phyloP scores from a whole-genome alignment of 805 yeast genomes.

The Lipomyces orientalis region DNA sequence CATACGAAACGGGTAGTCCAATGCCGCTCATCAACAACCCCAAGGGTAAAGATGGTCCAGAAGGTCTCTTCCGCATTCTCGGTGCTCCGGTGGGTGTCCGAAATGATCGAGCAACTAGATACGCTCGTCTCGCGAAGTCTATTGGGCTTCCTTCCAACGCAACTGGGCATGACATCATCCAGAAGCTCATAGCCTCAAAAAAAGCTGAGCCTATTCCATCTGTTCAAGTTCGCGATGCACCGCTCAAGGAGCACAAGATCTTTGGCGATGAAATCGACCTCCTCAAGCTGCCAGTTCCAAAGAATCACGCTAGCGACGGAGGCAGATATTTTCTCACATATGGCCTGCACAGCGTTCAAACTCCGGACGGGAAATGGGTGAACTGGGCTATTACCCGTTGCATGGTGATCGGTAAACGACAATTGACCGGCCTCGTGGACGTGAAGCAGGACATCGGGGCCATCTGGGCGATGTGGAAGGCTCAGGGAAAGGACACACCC shows the following conservation, averaged over 20 bases:
- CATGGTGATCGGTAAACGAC: background rate
- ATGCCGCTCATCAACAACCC: background rate
- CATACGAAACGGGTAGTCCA: slow-evolving; percentile 1
- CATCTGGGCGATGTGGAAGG: slow-evolving; percentile 2
- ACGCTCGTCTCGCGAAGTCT: slow-evolving; percentile 1
- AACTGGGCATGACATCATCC: background rate
- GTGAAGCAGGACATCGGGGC: background rate
- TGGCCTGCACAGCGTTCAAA: background rate
- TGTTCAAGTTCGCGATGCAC: background rate
- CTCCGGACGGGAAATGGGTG: background rate
- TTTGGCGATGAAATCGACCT: slow-evolving; percentile 1
- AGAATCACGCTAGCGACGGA: background rate
- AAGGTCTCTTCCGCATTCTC: background rate
- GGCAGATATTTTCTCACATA: slow-evolving; percentile 1
- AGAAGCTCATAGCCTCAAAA: background rate
- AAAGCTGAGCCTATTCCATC: background rate
- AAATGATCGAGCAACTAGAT: background rate
- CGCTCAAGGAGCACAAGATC: background rate
- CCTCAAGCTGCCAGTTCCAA: background rate
- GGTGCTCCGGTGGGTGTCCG: slow-evolving; percentile 1
- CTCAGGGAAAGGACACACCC: slow-evolving; percentile 2
- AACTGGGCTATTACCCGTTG: slow-evolving; percentile 2
- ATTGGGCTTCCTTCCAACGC: background rate
- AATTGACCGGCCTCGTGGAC: background rate
- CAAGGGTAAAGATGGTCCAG: slow-evolving; percentile 1